Evolutionary conservation across 116 monocot species (phyloP), one percentile per base, ranked within the genome.

Genomic region (Dioscorea cayenensis): DNA sequence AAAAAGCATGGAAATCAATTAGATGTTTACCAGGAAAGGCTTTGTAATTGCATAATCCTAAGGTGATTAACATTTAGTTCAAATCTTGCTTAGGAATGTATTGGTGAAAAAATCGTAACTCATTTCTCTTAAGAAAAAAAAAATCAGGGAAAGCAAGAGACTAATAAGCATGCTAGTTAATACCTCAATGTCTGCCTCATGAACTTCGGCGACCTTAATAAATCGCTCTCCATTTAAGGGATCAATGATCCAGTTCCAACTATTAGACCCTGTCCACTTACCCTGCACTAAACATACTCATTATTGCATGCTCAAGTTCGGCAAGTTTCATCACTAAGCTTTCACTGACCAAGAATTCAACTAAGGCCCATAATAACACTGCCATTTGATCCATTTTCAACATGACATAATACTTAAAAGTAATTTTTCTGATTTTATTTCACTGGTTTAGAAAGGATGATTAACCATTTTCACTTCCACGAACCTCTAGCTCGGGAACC

Each of bases 181-280:
- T 81, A 86, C 94, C 86, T 87, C 81, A 63, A 93, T 81, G 49
- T 87, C 90, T 58, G 70, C 28, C 78, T 86, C 83, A 63, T 83
- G 77, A 68, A 93, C 85, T 60, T 93, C 91, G 61, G 90, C 82
- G 80, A 99, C 86, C 72, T 89, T 99, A 72, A 99, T 93, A 68
- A 99, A 99, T 35, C 77, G 85, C 16, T 89, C 82, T 63, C 97
- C 91, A 84, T 97, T 90, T 63, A 99, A 78, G 2, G 97, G 94
- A 84, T 99, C 94, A 69, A 79, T 74, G 36, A 99, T 68, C 72
- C 71, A 78, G 80, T 75, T 93, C 84, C 90, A 89, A 21, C 63
- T 67, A 73, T 78, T 66, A 72, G 91, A 99, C 66, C 71, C n/a
- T 63, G 74, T 90, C 97, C 93, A 97, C 16, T 80, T 75, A 68